Evolutionary conservation across 345 rosid species (phyloP).

Genomic region (Clausena lansium): DNA sequence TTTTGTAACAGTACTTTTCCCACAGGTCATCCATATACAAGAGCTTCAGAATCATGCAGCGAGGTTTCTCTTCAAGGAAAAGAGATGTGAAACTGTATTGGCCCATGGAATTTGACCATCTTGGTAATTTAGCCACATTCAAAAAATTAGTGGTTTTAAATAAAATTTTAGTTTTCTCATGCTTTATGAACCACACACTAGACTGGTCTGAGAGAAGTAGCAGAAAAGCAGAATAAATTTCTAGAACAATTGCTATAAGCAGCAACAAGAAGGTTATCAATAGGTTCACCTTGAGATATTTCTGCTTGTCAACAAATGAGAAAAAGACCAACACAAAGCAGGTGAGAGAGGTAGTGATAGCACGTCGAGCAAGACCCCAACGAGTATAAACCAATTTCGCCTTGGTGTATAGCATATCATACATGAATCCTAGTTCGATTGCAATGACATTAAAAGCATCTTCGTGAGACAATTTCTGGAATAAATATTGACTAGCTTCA

Average conservation of each 20-base stretch:
- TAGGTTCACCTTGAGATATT: neutral
- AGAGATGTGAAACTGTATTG: neutral
- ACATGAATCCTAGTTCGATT: conserved; percentile 36
- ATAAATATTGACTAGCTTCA: conserved; percentile 12
- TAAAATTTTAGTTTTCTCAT: neutral
- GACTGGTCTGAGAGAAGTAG: conserved; percentile 7
- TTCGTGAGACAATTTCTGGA: neutral
- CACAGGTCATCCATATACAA: neutral
- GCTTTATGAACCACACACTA: neutral
- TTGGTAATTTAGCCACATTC: neutral
- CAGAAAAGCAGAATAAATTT: neutral
- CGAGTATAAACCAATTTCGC: neutral
- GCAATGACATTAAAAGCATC: conserved; percentile 28
- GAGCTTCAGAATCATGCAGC: neutral
- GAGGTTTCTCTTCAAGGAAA: conserved; percentile 2
- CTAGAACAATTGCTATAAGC: neutral
- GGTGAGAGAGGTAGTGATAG: neutral
- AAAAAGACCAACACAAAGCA: neutral
- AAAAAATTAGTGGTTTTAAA: too few relatives aligned
- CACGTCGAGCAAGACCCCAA: neutral
- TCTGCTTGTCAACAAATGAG: neutral
- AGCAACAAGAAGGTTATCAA: neutral
- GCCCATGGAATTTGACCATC: conserved; percentile 10
- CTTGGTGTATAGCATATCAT: conserved; percentile 32
- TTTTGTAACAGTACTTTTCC: neutral